A percentile compares a stretch with the other conserved stretches of the same genome.
Evolutionary conservation across 768 basidiomycete genomes (phyloP).

Genomic region (Clitopilus hobsonii): DNA sequence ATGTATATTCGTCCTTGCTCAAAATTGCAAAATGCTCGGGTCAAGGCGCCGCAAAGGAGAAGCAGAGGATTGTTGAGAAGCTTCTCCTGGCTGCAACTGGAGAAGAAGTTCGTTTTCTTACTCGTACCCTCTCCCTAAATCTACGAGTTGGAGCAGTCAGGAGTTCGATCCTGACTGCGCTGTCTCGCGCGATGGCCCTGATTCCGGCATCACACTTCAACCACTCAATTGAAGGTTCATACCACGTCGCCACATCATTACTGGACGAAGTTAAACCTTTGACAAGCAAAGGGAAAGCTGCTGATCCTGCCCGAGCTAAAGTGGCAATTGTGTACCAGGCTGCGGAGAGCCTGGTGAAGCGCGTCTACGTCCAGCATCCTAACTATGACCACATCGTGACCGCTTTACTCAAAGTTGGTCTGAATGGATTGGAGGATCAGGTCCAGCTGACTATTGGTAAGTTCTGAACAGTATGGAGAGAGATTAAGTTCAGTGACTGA

Average conservation of each 20-base stretch:
- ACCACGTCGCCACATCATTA: conserved; percentile 22
- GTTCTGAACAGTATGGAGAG: conserved; percentile 15
- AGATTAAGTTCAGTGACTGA: background rate
- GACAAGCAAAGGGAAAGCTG: conserved; percentile 15
- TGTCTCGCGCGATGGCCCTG: conserved; percentile 76
- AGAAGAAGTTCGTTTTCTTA: conserved; percentile 84
- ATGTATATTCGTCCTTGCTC: conserved; percentile 64
- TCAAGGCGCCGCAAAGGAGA: conserved; percentile 68
- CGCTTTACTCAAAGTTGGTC: conserved; percentile 55
- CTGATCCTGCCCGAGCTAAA: conserved; percentile 27
- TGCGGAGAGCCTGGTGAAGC: conserved; percentile 64
- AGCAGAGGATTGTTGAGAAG: conserved; percentile 74
- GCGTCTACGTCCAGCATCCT: conserved; percentile 75
- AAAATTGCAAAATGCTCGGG: conserved; percentile 69
- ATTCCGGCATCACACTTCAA: conserved; percentile 31
- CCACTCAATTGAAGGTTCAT: conserved; percentile 11
- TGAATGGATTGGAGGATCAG: conserved; percentile 51
- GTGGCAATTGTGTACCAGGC: conserved; percentile 37
- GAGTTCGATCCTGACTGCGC: conserved; percentile 72
- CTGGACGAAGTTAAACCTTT: conserved; percentile 19
- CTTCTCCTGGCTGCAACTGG: conserved; percentile 81
- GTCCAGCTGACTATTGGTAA: conserved; percentile 71
- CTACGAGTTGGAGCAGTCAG: conserved; percentile 87
- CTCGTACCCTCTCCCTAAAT: conserved; percentile 68
- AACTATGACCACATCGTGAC: conserved; percentile 66